Base-by-base conservation (phyloP, 192 early-diverging fungal genomes). In the Thamnidium elegans region DNA sequence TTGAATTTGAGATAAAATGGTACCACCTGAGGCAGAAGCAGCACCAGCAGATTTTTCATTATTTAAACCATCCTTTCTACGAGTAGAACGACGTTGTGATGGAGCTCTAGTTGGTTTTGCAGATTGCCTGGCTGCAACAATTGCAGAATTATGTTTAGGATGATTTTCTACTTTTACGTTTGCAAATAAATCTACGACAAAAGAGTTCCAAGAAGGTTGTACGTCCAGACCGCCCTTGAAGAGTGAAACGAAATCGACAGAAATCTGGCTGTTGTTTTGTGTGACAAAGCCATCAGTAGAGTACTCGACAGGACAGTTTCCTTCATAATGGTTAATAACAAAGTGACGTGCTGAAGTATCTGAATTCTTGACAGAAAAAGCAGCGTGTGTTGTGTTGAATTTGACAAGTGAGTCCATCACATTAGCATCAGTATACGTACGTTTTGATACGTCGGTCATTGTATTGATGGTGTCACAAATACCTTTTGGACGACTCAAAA, bases 191-290 rank as follows among this genome's bases (percentile, higher is more conserved):
- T 78, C 78, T 14, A 82, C 84, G 32, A 94, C 74, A 66, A 96
- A 93, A 0, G 75, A 65, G 73, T 92, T 93, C 58, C 84, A 84
- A 15, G 88, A 84, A 9, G 84, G 71, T 2, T 82, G 72, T 2
- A 78, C 82, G 14, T 83, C 89, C 19, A 67, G 71, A 50, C 78
- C 72, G 36, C 86, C 84, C 19, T 82, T 71, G 66, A 96, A 88
- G 46, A 97, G 73, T 21, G 88, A 78, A 17, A 95, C 83, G 74
- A 96, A 95, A 71, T 98, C 94, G 8, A 89, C 77, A 52, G 89
- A 78, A 44, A 86, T 63, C 73, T 88, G 79, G 67, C 79, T 71
- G 63, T 82, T 56, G 77, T 95, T 96, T 69, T 83, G 82, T 39
- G 86, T 85, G 62, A 89, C 56, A 67, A 98, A 93, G 17, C 83